Percentiles rank a stretch among this genome's conserved stretches.
Evolutionary conservation across 441 rosid genomes (phyloP).

Genomic region (Erodium chrysanthum): DNA sequence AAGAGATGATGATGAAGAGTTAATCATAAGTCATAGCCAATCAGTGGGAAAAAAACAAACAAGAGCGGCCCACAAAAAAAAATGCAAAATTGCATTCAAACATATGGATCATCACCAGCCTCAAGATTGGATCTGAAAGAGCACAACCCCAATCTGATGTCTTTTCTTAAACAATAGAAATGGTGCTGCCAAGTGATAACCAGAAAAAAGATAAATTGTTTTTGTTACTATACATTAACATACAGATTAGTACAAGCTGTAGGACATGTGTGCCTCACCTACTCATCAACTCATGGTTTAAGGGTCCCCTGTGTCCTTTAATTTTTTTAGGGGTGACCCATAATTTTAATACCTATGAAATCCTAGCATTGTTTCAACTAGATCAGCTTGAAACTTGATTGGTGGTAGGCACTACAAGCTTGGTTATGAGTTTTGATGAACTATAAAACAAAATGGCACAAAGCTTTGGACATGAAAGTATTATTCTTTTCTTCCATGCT

Average conservation of each 20-base stretch:
- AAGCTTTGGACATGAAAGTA: neutral
- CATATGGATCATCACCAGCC: neutral
- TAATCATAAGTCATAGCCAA: neutral
- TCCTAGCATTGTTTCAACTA: neutral
- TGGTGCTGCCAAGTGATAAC: neutral
- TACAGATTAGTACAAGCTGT: neutral
- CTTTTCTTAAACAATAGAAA: neutral
- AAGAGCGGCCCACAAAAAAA: neutral
- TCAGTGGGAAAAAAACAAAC: neutral
- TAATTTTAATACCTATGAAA: neutral
- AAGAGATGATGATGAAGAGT: neutral
- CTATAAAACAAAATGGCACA: neutral
- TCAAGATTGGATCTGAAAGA: neutral
- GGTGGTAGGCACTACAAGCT: neutral
- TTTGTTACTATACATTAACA: neutral
- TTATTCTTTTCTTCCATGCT: neutral
- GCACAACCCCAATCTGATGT: neutral
- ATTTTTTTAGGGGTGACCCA: neutral
- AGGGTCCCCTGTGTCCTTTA: slow-evolving; percentile 2
- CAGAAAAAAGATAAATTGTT: neutral
- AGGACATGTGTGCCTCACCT: neutral
- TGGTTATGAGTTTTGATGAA: neutral
- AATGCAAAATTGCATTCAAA: neutral
- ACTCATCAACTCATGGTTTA: slow-evolving; percentile 2
- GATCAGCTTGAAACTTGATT: neutral